Percentiles rank a stretch among this genome's conserved stretches.
phyloP scores from a whole-genome alignment of 345 rosid species.

The Gossypium longicalyx region DNA sequence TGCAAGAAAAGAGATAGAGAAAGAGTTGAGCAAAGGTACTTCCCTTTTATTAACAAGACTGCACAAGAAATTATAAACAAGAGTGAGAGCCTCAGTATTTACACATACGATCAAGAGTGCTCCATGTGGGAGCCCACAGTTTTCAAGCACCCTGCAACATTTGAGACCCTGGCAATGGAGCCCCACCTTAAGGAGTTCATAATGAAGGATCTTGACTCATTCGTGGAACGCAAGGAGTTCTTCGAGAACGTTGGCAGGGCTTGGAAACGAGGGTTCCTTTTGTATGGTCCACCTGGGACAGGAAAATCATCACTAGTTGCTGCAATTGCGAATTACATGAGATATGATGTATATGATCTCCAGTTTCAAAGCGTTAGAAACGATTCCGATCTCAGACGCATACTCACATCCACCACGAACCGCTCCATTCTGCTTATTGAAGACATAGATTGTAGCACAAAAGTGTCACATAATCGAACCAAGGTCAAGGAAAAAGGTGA shows the following conservation, averaged over 20 bases:
- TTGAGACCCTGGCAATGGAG: constrained; percentile 22
- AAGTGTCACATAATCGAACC: not conserved
- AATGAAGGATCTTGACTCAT: constrained; percentile 15
- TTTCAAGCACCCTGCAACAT: constrained; percentile 19
- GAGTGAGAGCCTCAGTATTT: constrained; percentile 24
- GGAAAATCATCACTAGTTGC: constrained; percentile 23
- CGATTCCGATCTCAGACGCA: constrained; percentile 16
- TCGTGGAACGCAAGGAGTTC: constrained; percentile 5
- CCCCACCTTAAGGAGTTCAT: constrained; percentile 2
- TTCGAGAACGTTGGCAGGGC: constrained; percentile 22
- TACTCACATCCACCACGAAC: constrained; percentile 14
- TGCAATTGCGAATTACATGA: constrained; percentile 18
- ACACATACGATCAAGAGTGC: constrained; percentile 24
- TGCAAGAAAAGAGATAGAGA: constrained; percentile 23
- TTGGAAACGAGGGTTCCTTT: constrained; percentile 26
- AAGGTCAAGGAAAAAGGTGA: not conserved
- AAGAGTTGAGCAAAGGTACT: constrained; percentile 6
- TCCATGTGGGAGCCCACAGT: constrained; percentile 10
- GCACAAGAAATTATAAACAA: constrained; percentile 18
- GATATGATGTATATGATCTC: constrained; percentile 21
- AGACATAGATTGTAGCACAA: constrained; percentile 12
- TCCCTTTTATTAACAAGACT: constrained; percentile 18
- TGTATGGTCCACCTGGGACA: constrained; percentile 21
- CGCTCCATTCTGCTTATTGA: constrained; percentile 15
- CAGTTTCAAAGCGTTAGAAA: constrained; percentile 19